phyloP scores from a whole-genome alignment of 2,329 filamentous ascomycete species.

The Exserohilum rostratum region DNA sequence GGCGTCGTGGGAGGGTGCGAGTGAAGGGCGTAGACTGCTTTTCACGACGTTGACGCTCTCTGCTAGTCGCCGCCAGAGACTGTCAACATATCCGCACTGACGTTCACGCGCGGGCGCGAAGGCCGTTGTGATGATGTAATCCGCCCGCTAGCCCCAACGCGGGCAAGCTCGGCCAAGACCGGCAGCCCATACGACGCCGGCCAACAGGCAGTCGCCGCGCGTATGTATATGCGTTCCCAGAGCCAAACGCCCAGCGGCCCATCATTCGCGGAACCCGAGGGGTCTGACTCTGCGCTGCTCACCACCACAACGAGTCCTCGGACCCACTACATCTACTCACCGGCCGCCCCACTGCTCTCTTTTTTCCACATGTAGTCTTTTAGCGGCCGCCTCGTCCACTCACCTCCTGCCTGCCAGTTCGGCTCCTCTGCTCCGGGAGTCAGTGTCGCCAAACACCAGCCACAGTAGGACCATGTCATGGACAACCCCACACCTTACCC shows the following conservation, averaged over 20 bases:
- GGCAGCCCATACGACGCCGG: no score
- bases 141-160: slow-evolving; percentile 1
- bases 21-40: slow-evolving; percentile 1
- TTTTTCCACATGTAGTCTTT: no score
- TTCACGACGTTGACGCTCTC: slow-evolving; percentile 1
- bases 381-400: no score
- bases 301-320: no score
- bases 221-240: no score
- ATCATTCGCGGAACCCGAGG: no score
- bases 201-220: no score
- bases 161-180: not conserved
- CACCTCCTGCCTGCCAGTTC: not conserved
- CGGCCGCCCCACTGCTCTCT: no score
- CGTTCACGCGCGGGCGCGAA: slow-evolving; percentile 13
- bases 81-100: slow-evolving; percentile 14
- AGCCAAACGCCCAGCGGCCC: no score
- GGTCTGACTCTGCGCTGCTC: no score
- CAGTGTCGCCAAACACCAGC: not conserved
- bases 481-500: slow-evolving; percentile 9
- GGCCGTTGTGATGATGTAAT: slow-evolving; percentile 18
- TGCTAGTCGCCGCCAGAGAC: slow-evolving; percentile 13
- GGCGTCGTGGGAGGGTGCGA: slow-evolving; percentile 1
- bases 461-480: slow-evolving; percentile 3
- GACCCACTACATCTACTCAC: no score
- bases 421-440: not conserved